Conservation (phyloP, 148 eudicot genomes). For the Gaultheria prostrata region DNA sequence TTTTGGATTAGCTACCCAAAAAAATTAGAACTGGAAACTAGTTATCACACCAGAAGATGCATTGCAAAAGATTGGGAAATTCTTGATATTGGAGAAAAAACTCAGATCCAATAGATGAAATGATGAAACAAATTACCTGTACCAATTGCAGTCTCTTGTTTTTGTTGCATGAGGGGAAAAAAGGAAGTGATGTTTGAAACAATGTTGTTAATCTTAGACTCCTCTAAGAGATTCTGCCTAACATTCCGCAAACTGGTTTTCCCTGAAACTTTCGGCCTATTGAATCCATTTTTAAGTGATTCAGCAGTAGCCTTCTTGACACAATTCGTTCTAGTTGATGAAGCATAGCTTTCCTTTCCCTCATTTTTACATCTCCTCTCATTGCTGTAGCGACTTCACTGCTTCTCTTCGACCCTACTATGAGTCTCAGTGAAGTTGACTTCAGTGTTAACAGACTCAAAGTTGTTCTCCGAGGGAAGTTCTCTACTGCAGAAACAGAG, state of each 20-base stretch:
- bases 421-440: constrained; percentile 30
- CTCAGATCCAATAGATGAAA: neutral
- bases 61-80: neutral
- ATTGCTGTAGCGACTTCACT: constrained; percentile 25
- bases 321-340: constrained; percentile 41
- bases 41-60: neutral
- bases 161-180: constrained; percentile 73
- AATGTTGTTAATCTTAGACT: constrained; percentile 55
- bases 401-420: constrained; percentile 34
- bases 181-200: constrained; percentile 78
- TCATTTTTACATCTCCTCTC: constrained; percentile 30
- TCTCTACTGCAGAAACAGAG: constrained; percentile 32
- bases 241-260: constrained; percentile 54
- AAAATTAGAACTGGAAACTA: too few relatives aligned
- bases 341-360: constrained; percentile 46
- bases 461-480: constrained; percentile 28
- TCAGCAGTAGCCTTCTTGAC: constrained; percentile 38
- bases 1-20: neutral
- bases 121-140: constrained; percentile 44
- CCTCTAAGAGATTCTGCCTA: constrained; percentile 49
- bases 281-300: constrained; percentile 39
- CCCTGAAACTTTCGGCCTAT: constrained; percentile 45
- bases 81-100: neutral
- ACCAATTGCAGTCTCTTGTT: constrained; percentile 59
- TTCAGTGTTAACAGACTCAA: constrained; percentile 39